Evolutionary conservation across 176 grass and related monocot genomes (phyloP), one percentile per base, ranked within the genome.

Genomic region (Oryza australiensis): DNA sequence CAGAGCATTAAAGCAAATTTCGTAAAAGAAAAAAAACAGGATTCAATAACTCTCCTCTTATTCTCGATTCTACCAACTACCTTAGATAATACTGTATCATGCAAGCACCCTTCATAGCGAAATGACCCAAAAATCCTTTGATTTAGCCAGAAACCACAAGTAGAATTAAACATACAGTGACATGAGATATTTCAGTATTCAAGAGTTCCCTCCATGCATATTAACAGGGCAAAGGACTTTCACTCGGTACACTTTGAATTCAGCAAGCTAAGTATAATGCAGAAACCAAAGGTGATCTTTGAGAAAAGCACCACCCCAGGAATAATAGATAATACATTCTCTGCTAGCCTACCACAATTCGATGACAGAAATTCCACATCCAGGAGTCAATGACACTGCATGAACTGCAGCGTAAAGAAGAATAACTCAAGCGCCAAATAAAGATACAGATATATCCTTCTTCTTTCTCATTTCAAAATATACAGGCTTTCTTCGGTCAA

Each of bases 161-260:
- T 74, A 23, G 45, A 62, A 80, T 45, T 45, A 74, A 74, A 53
- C 75, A 40, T 18, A 38, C 5, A 64, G 18, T 51, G 12, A 30
- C 20, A 8, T 35, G 32, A n/a, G 20, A 85, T 72, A 57, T 48
- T 37, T 62, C 33, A 32, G 13, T 51, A 6, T 70, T 72, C 22
- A 26, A 73, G 55, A 86, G 9, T 66, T 79, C 40, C 37, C 45
- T 72, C 9, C 40, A 46, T 15, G 68, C n/a, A 86, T 35, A 41
- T 57, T 30, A 55, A 63, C 41, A 49, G 7, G 29, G 60, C 18
- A 76, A 14, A 71, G 77, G 24, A 28, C 24, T 68, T 24, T 32
- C 33, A 12, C 60, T 83, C 1, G 5, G 68, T 26, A 65, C 30
- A 73, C 14, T 30, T 55, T 72, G 55, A 86, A 79, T 42, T 41